These are phyloP conservation scores for Sclerotinia subarctica DNA, from an alignment of 2,329 filamentous ascomycete species.

Conservation along the genomic window DNA sequence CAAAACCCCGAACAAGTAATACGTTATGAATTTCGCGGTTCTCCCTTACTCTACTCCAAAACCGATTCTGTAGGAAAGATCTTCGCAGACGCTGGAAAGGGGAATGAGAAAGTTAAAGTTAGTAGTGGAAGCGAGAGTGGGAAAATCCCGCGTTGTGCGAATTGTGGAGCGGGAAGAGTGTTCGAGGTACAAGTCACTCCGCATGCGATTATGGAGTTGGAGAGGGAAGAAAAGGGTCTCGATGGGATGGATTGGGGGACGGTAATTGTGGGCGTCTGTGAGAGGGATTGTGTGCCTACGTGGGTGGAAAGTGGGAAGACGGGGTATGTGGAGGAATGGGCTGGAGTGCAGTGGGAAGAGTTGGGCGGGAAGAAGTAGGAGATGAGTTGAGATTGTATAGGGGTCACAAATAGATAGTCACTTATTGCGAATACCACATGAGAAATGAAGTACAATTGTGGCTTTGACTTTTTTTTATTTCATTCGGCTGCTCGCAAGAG, in stretches of 20 bases:
- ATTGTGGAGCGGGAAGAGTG: conserved; percentile 70
- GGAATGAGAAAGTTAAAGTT: conserved; percentile 30
- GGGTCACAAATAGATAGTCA: conserved; percentile 2
- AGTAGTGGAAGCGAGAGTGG: conserved; percentile 25
- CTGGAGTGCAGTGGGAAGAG: conserved; percentile 98
- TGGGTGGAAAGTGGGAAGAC: conserved; percentile 55
- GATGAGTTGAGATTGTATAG: not conserved
- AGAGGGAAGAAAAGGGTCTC: conserved; percentile 66
- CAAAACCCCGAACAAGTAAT: conserved; percentile 83
- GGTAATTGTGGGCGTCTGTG: conserved; percentile 81
- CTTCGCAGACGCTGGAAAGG: conserved; percentile 42
- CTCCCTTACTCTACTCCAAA: conserved; percentile 76
- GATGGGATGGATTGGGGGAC: conserved; percentile 99
- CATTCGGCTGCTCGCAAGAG: conserved; percentile 8
- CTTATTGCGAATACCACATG: conserved; percentile 6
- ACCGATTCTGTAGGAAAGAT: conserved; percentile 69
- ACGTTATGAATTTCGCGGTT: conserved; percentile 72
- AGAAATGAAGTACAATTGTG: conserved; percentile 5
- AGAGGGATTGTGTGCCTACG: conserved; percentile 67
- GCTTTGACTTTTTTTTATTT: conserved; percentile 14
- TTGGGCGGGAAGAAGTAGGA: conserved; percentile 36
- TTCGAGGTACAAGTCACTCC: conserved; percentile 94
- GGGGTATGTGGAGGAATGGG: conserved; percentile 91
- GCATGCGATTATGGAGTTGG: conserved; percentile 83
- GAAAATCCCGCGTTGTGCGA: conserved; percentile 70